phyloP scores from a whole-genome alignment of 129 eudicot genomes.

The Escallonia rubra region DNA sequence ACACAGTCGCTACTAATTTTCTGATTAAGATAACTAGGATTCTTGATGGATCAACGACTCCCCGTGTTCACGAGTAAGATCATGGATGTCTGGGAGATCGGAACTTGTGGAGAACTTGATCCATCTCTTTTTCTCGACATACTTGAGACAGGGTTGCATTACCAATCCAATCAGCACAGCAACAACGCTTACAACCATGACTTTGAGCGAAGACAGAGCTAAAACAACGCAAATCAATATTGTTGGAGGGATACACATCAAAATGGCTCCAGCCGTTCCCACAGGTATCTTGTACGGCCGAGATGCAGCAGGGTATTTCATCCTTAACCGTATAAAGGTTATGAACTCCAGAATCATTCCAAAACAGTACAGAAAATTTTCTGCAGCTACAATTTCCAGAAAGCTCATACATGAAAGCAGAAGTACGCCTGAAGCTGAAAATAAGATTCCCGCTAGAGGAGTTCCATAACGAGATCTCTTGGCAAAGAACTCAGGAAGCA shows the following conservation, averaged over 20 bases:
- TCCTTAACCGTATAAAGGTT: conserved; percentile 14
- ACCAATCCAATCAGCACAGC: conserved; percentile 20
- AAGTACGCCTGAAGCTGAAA: not conserved
- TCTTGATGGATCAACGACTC: no score
- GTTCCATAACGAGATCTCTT: conserved; percentile 18
- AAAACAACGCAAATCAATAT: conserved; percentile 10
- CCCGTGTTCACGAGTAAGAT: not conserved
- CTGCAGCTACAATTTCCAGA: conserved; percentile 17
- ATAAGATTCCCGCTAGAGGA: conserved; percentile 11
- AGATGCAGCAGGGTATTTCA: conserved; percentile 6
- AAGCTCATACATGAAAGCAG: not conserved
- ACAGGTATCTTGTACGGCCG: conserved; percentile 19
- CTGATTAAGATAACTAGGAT: no score
- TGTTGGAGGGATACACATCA: conserved; percentile 16
- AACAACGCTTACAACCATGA: conserved; percentile 7
- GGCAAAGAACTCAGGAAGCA: conserved; percentile 11
- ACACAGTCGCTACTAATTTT: no score
- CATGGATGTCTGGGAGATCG: conserved; percentile 8
- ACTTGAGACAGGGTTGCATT: conserved; percentile 20
- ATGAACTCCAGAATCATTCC: conserved; percentile 21
- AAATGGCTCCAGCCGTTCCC: conserved; percentile 17
- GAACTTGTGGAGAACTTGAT: conserved; percentile 20
- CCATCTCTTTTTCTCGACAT: conserved; percentile 22
- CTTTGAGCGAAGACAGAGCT: conserved; percentile 16
- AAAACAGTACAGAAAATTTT: conserved; percentile 17